Evolutionary conservation across 179 eudicot genomes (phyloP), one percentile per base, ranked within the genome.

Genomic region (Silene noctiflora): DNA sequence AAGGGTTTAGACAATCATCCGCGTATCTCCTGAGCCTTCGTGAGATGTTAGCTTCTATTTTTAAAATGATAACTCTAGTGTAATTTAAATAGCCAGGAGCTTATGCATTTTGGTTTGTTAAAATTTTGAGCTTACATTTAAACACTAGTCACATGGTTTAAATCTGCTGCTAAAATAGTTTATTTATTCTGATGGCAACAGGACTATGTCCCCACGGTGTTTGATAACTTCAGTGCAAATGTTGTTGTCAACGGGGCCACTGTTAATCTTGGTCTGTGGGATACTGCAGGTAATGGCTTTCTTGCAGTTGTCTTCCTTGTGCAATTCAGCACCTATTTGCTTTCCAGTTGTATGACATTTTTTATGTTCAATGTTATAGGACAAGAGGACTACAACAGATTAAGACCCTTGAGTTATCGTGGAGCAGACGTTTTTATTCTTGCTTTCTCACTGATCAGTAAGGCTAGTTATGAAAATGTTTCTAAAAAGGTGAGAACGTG

Each of bases 401-500:
- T 84, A 78, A 78, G 86, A 81, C 86, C 86, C 74, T 76, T 84
- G 78, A 84, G 86, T 84, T 84, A 84, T 76, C 86, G 86, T 77
- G 86, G 84, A 55, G 86, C 86, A 59, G 86, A 84, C 70, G 86
- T 84, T 53, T 84, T 84, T 65, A 84, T 84, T 72, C 84, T 84
- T 53, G 86, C 86, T 63, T 84, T 84, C 75, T 84, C 82, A 59
- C 80, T 84, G 59, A 84, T 84, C 22, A 84, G 86, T 76, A 84
- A 84, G 84, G 86, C 86, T 76, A 84, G 86, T 78, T 84, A 81
- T 81, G 86, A 84, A 76, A 84, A 84, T 78, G 86, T 84, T 67
- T 84, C 86, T 68, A 84, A 84, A 84, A 84, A 84, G 86, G 86
- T 84, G 75, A 67, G 65, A 33, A 21, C 62, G 22, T 6, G 35